Base-by-base conservation (phyloP, 805 yeast genomes). In the Schwanniomyces sp. region DNA sequence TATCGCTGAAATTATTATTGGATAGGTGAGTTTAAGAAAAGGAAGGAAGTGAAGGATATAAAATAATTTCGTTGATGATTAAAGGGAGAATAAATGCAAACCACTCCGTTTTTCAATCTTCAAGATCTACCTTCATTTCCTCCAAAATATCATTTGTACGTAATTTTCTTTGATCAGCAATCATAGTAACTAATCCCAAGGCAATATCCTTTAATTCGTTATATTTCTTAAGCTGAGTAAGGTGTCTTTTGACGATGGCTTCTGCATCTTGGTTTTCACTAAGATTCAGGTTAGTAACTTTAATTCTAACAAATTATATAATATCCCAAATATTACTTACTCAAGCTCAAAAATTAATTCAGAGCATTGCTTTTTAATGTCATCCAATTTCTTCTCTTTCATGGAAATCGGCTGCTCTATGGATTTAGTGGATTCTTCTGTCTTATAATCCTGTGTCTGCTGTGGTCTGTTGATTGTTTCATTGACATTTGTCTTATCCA, bases 161-260 rank as follows among this genome's bases (percentile, higher is more conserved):
- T 25, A 78, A 64, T 24, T 73, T 66, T 49, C 81, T 70, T 49
- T 82, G 85, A 44, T 80, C 82, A 0, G 88, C 86, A 28, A 85
- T 81, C 69, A 82, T 61, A 36, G 79, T 76, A 9, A 82, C 76
- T 50, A 86, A 59, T 6, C 78, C 74, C 45, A 83, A 56, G 0
- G 88, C 87, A 1, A 75, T 71, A 57, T 85, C 91, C 55, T 80
- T 77, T 21, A 86, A 63, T 50, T 84, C 88, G 55, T 85, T 82
- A 62, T 85, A 86, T 45, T 69, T 64, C 51, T 81, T 80, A 34
- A 85, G 62, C 44, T 72, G 70, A 25, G 61, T 57, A 21, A 85
- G 81, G 52, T 86, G 89, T 25, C 60, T 56, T 37, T 72, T 69
- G n/a, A 79, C 76, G 1, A 83, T 67, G 1, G 57, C 63, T 36